These are phyloP conservation scores for Penicillium canariense DNA, from an alignment of 495 filamentous ascomycete genomes.

Conservation along the genomic window DNA sequence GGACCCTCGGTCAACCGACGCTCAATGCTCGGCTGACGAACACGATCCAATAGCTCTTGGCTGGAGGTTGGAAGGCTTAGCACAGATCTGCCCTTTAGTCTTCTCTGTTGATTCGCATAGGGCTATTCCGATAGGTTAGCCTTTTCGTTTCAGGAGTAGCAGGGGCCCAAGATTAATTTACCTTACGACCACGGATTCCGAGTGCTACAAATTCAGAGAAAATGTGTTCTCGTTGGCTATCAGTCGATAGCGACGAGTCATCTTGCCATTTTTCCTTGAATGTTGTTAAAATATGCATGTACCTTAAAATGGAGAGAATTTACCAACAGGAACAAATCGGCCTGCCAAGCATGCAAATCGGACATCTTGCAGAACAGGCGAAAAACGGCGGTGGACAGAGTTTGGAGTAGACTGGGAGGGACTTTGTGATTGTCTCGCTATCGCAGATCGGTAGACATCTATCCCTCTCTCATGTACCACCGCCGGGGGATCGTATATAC, in stretches of 20 bases:
- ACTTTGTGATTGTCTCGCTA: too few species aligned
- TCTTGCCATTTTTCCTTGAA: slow-evolving; percentile 8
- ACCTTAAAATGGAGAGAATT: neutral
- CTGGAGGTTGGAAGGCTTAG: neutral
- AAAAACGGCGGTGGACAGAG: too few species aligned
- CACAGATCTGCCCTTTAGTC: neutral
- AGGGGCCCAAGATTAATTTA: neutral
- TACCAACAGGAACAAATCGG: slow-evolving; percentile 12
- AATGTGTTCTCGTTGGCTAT: slow-evolving; percentile 9
- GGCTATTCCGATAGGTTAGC: neutral
- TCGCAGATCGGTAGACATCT: too few species aligned
- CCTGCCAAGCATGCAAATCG: neutral
- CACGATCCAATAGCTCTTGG: slow-evolving; percentile 3
- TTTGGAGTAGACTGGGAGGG: too few species aligned
- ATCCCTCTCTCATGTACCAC: too few species aligned
- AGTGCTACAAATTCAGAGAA: slow-evolving; percentile 5
- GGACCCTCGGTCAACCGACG: neutral
- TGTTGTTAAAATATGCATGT: neutral
- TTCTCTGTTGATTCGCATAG: neutral
- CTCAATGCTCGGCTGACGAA: neutral
- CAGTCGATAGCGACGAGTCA: slow-evolving; percentile 2
- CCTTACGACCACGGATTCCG: slow-evolving; percentile 8
- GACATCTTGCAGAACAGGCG: too few species aligned
- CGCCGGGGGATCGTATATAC: neutral
- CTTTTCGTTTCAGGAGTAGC: neutral